A percentile compares a stretch with the other conserved stretches of the same genome.
Evolutionary conservation across 2,329 filamentous ascomycete genomes (phyloP).

Genomic region (Fusarium sterilihyphosum): DNA sequence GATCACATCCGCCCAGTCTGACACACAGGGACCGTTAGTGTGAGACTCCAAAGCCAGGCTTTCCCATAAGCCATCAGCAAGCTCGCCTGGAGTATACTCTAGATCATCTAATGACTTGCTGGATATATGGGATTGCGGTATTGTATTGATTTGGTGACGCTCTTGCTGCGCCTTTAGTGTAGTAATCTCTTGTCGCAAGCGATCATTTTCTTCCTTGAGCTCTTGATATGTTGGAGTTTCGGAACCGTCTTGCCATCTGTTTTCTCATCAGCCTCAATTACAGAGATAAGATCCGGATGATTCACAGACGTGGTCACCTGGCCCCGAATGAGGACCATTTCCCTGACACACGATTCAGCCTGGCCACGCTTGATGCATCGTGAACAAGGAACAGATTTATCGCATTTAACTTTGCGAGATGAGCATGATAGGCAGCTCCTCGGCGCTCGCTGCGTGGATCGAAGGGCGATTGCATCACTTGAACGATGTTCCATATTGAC

Average conservation of each 20-base stretch:
- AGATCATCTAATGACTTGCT: neutral
- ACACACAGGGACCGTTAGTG: rapidly evolving
- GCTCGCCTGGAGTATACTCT: neutral
- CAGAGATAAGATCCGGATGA: rapidly evolving
- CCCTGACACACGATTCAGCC: neutral
- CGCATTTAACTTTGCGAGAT: neutral
- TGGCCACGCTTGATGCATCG: neutral
- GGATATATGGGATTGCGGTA: neutral
- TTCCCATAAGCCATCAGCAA: neutral
- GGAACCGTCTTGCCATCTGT: neutral
- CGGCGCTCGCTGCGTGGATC: neutral
- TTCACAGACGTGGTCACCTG: neutral
- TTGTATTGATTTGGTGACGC: neutral
- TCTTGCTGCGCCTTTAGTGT: rapidly evolving
- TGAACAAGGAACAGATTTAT: neutral
- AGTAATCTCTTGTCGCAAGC: neutral
- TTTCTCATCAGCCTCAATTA: neutral
- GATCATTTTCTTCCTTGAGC: neutral
- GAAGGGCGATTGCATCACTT: neutral
- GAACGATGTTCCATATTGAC: neutral
- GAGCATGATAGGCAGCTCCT: neutral
- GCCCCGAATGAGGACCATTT: neutral
- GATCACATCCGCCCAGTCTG: neutral
- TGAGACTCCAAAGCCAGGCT: neutral
- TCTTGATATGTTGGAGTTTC: neutral